These are phyloP conservation scores for Suillus brevipes DNA, from an alignment of 768 basidiomycete genomes.

Conservation along the genomic window DNA sequence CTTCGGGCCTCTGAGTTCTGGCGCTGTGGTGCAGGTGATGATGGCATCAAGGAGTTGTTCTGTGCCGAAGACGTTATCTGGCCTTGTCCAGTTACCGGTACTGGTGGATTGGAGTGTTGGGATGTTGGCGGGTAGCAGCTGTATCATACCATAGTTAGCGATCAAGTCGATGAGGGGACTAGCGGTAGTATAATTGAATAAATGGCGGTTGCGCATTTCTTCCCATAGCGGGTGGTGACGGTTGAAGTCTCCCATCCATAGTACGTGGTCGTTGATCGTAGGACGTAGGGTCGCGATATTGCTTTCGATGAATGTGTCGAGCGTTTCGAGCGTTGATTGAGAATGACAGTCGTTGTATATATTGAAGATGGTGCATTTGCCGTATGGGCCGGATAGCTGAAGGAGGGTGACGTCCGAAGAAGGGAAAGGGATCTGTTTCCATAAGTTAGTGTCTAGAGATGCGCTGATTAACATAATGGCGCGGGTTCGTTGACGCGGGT, in stretches of 20 bases:
- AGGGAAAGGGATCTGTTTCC: too few relatives aligned
- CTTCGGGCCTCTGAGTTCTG: not conserved
- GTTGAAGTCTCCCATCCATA: not conserved
- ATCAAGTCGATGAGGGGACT: not conserved
- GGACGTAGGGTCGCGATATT: too few relatives aligned
- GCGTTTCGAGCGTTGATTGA: too few relatives aligned
- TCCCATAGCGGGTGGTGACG: not conserved
- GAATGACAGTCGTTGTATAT: too few relatives aligned
- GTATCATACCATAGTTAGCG: not conserved
- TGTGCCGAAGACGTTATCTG: not conserved
- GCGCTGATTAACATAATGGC: too few relatives aligned
- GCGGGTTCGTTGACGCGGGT: too few relatives aligned
- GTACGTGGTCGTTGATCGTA: not conserved
- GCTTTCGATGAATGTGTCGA: too few relatives aligned
- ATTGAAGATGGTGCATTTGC: too few relatives aligned
- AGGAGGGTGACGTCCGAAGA: too few relatives aligned
- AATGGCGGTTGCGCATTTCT: rapidly evolving
- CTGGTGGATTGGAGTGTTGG: not conserved
- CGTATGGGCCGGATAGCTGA: too few relatives aligned
- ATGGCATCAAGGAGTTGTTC: not conserved
- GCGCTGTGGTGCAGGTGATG: not conserved
- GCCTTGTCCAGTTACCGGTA: not conserved
- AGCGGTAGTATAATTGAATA: not conserved
- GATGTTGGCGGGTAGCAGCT: not conserved
- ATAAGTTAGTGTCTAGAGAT: too few relatives aligned